These are phyloP conservation scores for Pseudogymnoascus sp. DNA, from an alignment of 2,329 filamentous ascomycete genomes.

Conservation along the genomic window DNA sequence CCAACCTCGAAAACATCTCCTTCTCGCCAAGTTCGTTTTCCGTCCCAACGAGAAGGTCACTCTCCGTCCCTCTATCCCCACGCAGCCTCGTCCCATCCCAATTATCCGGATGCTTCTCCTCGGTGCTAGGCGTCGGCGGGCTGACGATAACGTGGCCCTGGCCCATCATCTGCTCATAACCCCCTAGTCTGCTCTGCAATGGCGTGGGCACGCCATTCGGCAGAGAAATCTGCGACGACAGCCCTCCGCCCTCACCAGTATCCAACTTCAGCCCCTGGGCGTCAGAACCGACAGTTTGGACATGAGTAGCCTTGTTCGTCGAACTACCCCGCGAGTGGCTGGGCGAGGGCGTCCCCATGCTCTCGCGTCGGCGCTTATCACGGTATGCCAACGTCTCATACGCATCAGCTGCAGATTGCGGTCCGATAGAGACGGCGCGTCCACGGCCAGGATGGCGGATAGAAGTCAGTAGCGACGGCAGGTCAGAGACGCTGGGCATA, in stretches of 20 bases:
- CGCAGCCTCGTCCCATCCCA: slow-evolving; percentile 25
- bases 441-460: slow-evolving; percentile 71
- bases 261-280: slow-evolving; percentile 16
- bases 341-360: slow-evolving; percentile 28
- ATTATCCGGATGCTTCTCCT: slow-evolving; percentile 29
- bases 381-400: slow-evolving; percentile 93
- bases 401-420: slow-evolving; percentile 91
- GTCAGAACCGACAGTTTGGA: slow-evolving; percentile 1
- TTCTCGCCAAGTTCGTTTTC: slow-evolving; percentile 52
- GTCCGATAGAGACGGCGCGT: slow-evolving; percentile 80
- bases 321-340: slow-evolving; percentile 5
- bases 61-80: slow-evolving; percentile 27
- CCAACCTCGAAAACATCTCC: slow-evolving; percentile 76
- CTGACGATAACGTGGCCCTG: slow-evolving; percentile 44
- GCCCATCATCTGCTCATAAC: slow-evolving; percentile 69
- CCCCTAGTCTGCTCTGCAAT: slow-evolving; percentile 42
- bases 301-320: slow-evolving; percentile 13
- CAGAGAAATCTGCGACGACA: background rate
- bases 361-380: slow-evolving; percentile 59
- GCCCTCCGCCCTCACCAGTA: slow-evolving; percentile 19
- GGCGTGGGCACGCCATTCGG: slow-evolving; percentile 34
- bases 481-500: slow-evolving; percentile 79
- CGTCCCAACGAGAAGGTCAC: slow-evolving; percentile 33
- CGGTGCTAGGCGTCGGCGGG: slow-evolving; percentile 27
- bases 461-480: slow-evolving; percentile 72